Evolutionary conservation across 257 asterid genomes (phyloP), one percentile per base, ranked within the genome.

Genomic region (Solanum verrucosum): DNA sequence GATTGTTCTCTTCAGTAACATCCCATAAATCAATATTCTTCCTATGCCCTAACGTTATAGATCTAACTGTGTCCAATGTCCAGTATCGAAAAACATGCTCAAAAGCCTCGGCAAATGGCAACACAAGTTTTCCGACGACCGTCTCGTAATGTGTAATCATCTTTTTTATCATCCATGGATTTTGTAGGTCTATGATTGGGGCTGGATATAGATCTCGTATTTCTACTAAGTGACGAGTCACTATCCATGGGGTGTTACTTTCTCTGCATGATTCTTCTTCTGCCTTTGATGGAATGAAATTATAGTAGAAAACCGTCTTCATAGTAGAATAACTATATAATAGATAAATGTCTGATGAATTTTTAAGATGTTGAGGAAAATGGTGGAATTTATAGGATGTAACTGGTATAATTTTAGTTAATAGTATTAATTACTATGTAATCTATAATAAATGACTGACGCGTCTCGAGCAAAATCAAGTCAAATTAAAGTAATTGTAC

Each of bases 151-250:
- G 91, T 9, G 74, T 89, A n/a, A 93, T 84, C 21, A 42, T 65
- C 73, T 94, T 94, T 91, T 86, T 88, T 60, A 94, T 92, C 83
- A 87, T 87, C 95, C 98, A 93, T 3, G 96, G 96, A 37, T 91
- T 56, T 7, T 65, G 75, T 4, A 78, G 89, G 25, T 93, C 91
- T 1, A 83, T 3, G 38, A 18, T 8, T 1, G 96, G 92, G 1
- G 93, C 84, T 1, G 93, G 91, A 21, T 85, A 65, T 21, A 91
- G 23, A 27, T 92, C 95, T 12, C 92, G 72, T 4, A 93, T 91
- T 89, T 95, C 96, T 44, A 93, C 87, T 70, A 94, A 85, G 52
- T 34, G 33, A 9, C 93, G 93, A 82, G 84, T 29, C 56, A 25
- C 87, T 87, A 38, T 88, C 56, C 33, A 35, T 27, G 2, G 86